A percentile compares a stretch with the other conserved stretches of the same genome.
Conservation (phyloP, 2,329 filamentous ascomycete genomes). For the Fusarium sp. region DNA sequence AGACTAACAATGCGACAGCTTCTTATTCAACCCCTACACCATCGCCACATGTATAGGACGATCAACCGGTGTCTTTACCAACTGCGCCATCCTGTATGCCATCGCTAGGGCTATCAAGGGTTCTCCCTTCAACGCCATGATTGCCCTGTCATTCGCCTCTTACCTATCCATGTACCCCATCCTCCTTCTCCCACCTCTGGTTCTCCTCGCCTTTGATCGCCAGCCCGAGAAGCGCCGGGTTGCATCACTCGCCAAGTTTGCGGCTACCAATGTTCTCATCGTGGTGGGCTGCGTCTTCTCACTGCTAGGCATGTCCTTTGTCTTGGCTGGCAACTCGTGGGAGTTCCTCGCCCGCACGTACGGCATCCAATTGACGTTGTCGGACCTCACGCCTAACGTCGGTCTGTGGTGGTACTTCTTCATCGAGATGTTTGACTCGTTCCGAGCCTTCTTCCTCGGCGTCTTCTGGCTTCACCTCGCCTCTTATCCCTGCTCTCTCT, state of each 20-base stretch:
- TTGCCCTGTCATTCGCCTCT: constrained; percentile 86
- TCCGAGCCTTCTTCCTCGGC: constrained; percentile 95
- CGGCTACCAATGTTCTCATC: constrained; percentile 63
- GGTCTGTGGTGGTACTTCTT: constrained; percentile 99
- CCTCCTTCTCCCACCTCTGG: constrained; percentile 84
- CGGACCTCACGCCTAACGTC: constrained; percentile 93
- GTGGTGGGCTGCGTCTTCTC: constrained; percentile 67
- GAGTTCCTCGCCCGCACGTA: constrained; percentile 91
- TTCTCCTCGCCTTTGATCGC: constrained; percentile 83
- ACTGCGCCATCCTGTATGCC: constrained; percentile 86
- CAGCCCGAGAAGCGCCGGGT: constrained; percentile 52
- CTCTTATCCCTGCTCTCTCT: constrained; percentile 87
- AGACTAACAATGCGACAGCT: constrained; percentile 63
- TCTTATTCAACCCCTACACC: constrained; percentile 94
- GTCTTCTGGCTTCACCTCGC: constrained; percentile 98
- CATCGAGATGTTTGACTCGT: constrained; percentile 99
- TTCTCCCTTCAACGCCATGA: constrained; percentile 79
- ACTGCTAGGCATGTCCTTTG: constrained; percentile 78
- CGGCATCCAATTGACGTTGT: constrained; percentile 89
- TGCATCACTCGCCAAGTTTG: constrained; percentile 62
- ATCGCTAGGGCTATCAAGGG: constrained; percentile 84
- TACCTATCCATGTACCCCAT: constrained; percentile 94
- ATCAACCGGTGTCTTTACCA: constrained; percentile 89
- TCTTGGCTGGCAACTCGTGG: constrained; percentile 83
- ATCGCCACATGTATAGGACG: constrained; percentile 91